Evolutionary conservation across 768 basidiomycete species (phyloP).

Genomic region (Podaxis sp.): DNA sequence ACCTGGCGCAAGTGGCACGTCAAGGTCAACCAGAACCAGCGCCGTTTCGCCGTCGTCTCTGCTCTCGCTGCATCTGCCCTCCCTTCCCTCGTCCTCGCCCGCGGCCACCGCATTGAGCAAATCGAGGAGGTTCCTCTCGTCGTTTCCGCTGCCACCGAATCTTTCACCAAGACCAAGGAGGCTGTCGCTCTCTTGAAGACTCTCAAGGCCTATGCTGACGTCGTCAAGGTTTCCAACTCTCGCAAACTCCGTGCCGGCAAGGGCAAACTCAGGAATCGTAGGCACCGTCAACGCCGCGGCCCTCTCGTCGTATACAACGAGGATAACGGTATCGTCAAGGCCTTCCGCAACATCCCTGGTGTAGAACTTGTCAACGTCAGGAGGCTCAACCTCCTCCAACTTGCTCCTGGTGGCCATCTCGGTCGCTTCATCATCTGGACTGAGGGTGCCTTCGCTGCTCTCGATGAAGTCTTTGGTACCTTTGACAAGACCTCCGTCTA

Average conservation of each 20-base stretch:
- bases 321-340: constrained; percentile 96
- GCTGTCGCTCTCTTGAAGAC: constrained; percentile 91
- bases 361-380: constrained; percentile 95
- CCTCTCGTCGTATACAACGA: constrained; percentile 96
- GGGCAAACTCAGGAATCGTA: constrained; percentile 95
- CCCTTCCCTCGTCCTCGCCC: constrained; percentile 96
- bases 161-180: constrained; percentile 94
- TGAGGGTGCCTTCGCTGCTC: constrained; percentile 84
- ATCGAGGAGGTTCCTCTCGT: constrained; percentile 97
- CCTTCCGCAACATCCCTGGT: constrained; percentile 98
- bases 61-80: constrained; percentile 97
- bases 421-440: constrained; percentile 99
- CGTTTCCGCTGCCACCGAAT: constrained; percentile 72
- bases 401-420: constrained; percentile 98
- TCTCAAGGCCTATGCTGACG: constrained; percentile 85
- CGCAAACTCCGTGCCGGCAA: constrained; percentile 96
- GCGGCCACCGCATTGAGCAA: constrained; percentile 98
- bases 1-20: constrained; percentile 99
- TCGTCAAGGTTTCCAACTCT: constrained; percentile 96
- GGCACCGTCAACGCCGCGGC: constrained; percentile 95
- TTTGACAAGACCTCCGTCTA: constrained; percentile 78
- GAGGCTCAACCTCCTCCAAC: constrained; percentile 94
- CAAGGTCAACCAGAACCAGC: constrained; percentile 99
- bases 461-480: constrained; percentile 95
- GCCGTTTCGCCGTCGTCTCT: constrained; percentile 95